These are phyloP conservation scores for Drosera spatulata DNA, from an alignment of 179 eudicot genomes.

Conservation along the genomic window DNA sequence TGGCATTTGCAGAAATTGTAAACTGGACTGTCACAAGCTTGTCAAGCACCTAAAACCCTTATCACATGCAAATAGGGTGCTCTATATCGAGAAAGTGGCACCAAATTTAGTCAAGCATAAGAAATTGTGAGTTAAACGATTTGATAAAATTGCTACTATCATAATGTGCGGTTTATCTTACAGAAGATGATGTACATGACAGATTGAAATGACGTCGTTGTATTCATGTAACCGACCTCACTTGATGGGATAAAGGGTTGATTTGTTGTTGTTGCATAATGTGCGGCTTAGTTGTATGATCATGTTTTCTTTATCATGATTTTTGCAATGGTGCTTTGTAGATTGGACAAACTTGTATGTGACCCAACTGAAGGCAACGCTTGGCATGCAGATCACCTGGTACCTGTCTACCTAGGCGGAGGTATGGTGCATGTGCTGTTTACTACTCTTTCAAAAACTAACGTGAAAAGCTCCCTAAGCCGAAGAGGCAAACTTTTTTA, in stretches of 20 bases:
- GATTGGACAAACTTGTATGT: slow-evolving; percentile 68
- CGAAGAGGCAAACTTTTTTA: too few relatives aligned
- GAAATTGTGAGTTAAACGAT: slow-evolving; percentile 50
- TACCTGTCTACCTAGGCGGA: slow-evolving; percentile 91
- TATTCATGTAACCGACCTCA: too few relatives aligned
- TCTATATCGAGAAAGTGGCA: slow-evolving; percentile 52
- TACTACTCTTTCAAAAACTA: not conserved
- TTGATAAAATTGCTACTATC: slow-evolving; percentile 4
- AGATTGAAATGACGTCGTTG: too few relatives aligned
- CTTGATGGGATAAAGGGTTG: too few relatives aligned
- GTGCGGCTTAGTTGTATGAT: too few relatives aligned
- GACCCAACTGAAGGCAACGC: slow-evolving; percentile 94
- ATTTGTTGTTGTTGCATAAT: too few relatives aligned
- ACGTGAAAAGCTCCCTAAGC: too few relatives aligned
- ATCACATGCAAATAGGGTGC: slow-evolving; percentile 46
- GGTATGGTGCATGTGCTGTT: slow-evolving; percentile 27
- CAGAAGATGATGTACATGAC: not conserved
- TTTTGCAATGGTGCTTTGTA: slow-evolving; percentile 12
- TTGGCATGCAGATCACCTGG: slow-evolving; percentile 96
- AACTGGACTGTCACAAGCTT: slow-evolving; percentile 81
- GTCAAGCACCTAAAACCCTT: slow-evolving; percentile 61
- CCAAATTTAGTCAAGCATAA: slow-evolving; percentile 50
- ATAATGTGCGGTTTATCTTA: not conserved
- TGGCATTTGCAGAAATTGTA: slow-evolving; percentile 79
- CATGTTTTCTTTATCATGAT: not conserved